phyloP scores from a whole-genome alignment of 2,329 filamentous ascomycete genomes.

The Phaeosphaeria sp. region DNA sequence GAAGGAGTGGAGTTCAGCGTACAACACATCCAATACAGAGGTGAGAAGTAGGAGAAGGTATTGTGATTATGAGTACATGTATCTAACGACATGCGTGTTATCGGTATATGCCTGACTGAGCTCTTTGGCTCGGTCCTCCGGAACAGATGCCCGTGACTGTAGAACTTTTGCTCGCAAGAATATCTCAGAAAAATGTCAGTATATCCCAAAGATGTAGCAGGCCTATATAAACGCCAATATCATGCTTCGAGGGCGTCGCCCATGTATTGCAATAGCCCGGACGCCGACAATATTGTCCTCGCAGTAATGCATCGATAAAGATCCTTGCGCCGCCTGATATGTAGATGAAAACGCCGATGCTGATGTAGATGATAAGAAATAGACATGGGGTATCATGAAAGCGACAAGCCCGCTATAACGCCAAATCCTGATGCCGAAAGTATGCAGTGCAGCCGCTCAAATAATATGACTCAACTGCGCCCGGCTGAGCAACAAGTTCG shows the following conservation, averaged over 20 bases:
- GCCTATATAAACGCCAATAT: not conserved
- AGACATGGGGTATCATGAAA: not conserved
- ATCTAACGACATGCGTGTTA: not conserved
- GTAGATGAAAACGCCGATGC: not conserved
- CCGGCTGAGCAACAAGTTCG: conserved; percentile 17
- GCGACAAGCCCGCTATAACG: not conserved
- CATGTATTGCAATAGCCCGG: not conserved
- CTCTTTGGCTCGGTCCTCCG: not conserved
- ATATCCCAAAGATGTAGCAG: not conserved
- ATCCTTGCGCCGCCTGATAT: not conserved
- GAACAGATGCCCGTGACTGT: not conserved
- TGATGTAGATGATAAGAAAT: not conserved
- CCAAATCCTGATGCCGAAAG: not conserved
- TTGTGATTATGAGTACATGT: no score
- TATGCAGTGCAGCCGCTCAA: not conserved
- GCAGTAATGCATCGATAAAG: not conserved
- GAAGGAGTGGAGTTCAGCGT: no score
- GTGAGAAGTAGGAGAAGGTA: no score
- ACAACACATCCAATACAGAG: no score
- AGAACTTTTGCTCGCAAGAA: not conserved
- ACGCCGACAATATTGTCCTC: not conserved
- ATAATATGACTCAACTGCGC: conserved; percentile 12
- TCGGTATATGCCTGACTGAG: not conserved
- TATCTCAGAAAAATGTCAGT: no score
- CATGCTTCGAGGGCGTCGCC: not conserved